These are phyloP conservation scores for Allomyces macrogynus DNA, from an alignment of 192 early-diverging fungal species.

Conservation along the genomic window DNA sequence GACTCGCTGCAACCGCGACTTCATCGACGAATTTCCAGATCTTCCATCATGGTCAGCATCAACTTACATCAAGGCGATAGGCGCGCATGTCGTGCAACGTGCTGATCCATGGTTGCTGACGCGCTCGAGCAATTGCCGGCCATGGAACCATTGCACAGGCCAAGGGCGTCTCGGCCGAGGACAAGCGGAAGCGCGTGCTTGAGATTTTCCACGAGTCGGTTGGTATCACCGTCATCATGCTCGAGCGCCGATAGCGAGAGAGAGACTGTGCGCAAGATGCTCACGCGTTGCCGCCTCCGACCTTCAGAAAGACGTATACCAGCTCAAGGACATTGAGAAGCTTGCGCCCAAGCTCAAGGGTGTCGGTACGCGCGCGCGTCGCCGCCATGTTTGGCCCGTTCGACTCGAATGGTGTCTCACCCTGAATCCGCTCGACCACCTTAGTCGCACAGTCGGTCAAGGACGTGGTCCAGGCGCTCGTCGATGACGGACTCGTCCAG, in stretches of 20 bases:
- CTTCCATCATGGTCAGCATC: no score
- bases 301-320: constrained; percentile 42
- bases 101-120: no score
- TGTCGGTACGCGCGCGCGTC: background rate
- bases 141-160: background rate
- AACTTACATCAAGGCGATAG: no score
- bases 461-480: constrained; percentile 59
- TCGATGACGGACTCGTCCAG: constrained; percentile 61
- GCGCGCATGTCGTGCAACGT: no score
- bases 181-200: constrained; percentile 31
- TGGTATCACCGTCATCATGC: no score
- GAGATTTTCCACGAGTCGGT: constrained; percentile 31
- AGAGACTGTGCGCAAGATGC: no score
- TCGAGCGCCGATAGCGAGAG: no score
- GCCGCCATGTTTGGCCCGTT: background rate
- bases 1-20: no score
- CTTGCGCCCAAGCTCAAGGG: constrained; percentile 42
- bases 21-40: no score
- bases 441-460: constrained; percentile 58
- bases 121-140: no score
- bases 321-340: constrained; percentile 69
- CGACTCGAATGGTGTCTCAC: background rate
- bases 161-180: constrained; percentile 9
- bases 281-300: no score
- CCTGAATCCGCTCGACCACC: background rate